Conservation (phyloP, 805 yeast species). For the Yamadazyma nakazawae region DNA sequence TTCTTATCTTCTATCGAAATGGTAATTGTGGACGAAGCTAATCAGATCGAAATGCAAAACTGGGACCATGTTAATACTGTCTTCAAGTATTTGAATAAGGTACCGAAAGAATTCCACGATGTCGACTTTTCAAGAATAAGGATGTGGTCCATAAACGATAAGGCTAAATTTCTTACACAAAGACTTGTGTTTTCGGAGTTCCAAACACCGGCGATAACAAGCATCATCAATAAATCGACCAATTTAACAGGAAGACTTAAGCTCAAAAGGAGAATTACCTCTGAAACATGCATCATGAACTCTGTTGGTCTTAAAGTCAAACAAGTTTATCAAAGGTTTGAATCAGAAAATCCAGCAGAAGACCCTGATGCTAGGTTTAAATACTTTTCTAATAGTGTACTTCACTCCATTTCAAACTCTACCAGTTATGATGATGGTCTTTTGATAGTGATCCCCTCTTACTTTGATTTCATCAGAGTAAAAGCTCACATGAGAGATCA, state of each 20-base stretch:
- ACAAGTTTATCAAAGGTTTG: constrained; percentile 72
- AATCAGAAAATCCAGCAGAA: constrained; percentile 46
- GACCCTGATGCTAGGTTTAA: constrained; percentile 86
- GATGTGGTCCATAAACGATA: constrained; percentile 89
- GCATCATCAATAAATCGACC: constrained; percentile 46
- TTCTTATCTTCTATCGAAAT: constrained; percentile 88
- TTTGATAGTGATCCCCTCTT: constrained; percentile 77
- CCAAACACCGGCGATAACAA: constrained; percentile 77
- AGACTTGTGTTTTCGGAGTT: constrained; percentile 72
- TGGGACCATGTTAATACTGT: constrained; percentile 78
- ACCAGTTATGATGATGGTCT: constrained; percentile 69
- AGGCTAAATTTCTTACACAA: constrained; percentile 71
- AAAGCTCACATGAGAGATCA: constrained; percentile 60
- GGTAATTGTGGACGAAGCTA: constrained; percentile 74
- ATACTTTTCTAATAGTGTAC: constrained; percentile 66
- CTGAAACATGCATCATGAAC: constrained; percentile 54
- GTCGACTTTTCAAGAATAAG: constrained; percentile 90
- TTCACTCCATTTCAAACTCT: constrained; percentile 69
- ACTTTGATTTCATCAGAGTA: constrained; percentile 79
- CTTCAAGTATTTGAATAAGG: constrained; percentile 63
- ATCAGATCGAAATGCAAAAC: constrained; percentile 86
- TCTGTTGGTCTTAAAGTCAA: constrained; percentile 63
- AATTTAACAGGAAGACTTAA: constrained; percentile 62
- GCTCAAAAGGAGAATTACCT: constrained; percentile 45
- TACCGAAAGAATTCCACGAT: constrained; percentile 73